Evolutionary conservation across 768 basidiomycete genomes (phyloP).

Genomic region (Suillus variegatus): DNA sequence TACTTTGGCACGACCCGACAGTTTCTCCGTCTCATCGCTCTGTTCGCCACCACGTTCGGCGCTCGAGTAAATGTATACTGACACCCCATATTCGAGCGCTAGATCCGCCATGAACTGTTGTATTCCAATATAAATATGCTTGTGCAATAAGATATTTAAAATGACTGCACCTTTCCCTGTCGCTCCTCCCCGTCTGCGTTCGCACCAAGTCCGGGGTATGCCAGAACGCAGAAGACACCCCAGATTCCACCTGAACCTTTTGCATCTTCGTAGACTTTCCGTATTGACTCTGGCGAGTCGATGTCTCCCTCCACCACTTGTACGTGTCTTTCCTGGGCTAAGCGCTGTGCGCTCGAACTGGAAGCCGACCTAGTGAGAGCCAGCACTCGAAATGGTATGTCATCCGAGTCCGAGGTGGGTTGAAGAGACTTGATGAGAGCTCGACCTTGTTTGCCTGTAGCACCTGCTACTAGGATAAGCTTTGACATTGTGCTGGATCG

Average conservation of each 20-base stretch:
- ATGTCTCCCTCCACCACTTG: constrained; percentile 38
- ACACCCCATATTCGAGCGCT: constrained; percentile 37
- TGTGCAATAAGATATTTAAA: neutral
- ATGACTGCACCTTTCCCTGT: constrained; percentile 38
- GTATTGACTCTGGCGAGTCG: constrained; percentile 29
- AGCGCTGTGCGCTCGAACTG: constrained; percentile 28
- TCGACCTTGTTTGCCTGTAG: constrained; percentile 40
- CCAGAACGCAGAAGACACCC: constrained; percentile 42
- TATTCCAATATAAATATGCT: neutral
- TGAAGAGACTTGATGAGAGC: constrained; percentile 33
- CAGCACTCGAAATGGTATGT: constrained; percentile 32
- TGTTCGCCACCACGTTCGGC: constrained; percentile 39
- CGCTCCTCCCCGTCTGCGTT: constrained; percentile 39
- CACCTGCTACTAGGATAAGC: constrained; percentile 36
- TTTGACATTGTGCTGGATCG: constrained; percentile 7
- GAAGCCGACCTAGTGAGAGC: constrained; percentile 38
- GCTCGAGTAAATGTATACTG: constrained; percentile 39
- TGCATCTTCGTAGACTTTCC: constrained; percentile 37
- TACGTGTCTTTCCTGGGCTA: constrained; percentile 28
- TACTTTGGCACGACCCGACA: constrained; percentile 35
- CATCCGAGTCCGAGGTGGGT: constrained; percentile 9
- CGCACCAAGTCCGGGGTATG: constrained; percentile 43
- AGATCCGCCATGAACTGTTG: constrained; percentile 37
- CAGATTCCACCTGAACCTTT: constrained; percentile 32
- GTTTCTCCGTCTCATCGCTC: constrained; percentile 31